These are phyloP conservation scores for Panellus pusillus DNA, from an alignment of 768 basidiomycete species.

Conservation along the genomic window DNA sequence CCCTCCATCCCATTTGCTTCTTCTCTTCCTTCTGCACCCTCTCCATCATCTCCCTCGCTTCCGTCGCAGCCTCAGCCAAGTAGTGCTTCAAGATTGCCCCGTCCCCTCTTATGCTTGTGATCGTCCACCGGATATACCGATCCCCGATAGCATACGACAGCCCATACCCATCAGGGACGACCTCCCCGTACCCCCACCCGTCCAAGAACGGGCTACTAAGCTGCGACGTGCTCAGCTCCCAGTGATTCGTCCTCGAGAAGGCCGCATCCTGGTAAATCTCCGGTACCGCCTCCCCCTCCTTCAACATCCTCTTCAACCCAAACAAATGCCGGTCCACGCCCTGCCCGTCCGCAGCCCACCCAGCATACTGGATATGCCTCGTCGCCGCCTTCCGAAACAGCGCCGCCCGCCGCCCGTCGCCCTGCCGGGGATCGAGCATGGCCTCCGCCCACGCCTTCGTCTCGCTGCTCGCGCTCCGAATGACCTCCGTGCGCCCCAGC, in stretches of 20 bases:
- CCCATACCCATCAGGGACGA: conserved; percentile 91
- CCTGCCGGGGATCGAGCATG: conserved; percentile 66
- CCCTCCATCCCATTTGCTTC: conserved; percentile 27
- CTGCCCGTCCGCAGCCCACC: conserved; percentile 91
- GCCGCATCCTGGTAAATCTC: conserved; percentile 74
- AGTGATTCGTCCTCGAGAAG: conserved; percentile 72
- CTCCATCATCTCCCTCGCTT: conserved; percentile 76
- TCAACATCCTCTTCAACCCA: conserved; percentile 82
- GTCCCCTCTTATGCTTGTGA: conserved; percentile 67
- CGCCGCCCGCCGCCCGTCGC: conserved; percentile 55
- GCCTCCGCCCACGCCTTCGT: conserved; percentile 83
- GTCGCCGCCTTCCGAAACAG: conserved; percentile 75
- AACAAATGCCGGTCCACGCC: conserved; percentile 96
- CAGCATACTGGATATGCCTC: conserved; percentile 85
- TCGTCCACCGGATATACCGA: conserved; percentile 84
- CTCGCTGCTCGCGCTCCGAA: conserved; percentile 81
- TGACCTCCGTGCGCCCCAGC: conserved; percentile 92
- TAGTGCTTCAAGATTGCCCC: conserved; percentile 64
- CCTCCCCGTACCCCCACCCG: conserved; percentile 98
- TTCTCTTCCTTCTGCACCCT: conserved; percentile 49
- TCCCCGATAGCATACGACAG: conserved; percentile 88
- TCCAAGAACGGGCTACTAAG: conserved; percentile 79
- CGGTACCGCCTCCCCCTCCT: conserved; percentile 70
- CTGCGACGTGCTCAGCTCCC: conserved; percentile 93
- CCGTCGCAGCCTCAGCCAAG: conserved; percentile 78